Evolutionary conservation across 306 rosid species (phyloP), one percentile per base, ranked within the genome.

Genomic region (Quercus robur): DNA sequence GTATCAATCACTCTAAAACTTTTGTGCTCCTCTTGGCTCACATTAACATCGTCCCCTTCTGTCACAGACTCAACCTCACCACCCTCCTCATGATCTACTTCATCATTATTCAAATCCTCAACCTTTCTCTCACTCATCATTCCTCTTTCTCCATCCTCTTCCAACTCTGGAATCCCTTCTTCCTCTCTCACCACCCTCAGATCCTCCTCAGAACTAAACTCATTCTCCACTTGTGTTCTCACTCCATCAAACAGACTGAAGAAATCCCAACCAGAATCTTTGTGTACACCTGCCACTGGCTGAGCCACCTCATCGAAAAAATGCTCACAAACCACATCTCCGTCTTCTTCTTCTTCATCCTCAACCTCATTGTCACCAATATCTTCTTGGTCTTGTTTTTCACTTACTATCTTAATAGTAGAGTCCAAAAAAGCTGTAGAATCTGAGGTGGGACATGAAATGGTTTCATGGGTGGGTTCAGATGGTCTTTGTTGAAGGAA

Each of bases 91-190:
- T 78, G 41, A 75, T 84, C 86, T 11, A 3, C 75, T 31, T 70
- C 87, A 64, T 70, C 84, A 15, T 78, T 83, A 62, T 86, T 91
- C 46, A 84, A 91, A 76, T 68, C 81, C 80, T 59, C 82, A 31
- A 56, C 75, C 25, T 76, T 54, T 75, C 87, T 83, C 81, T 21
- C 63, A 80, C 84, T 73, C 75, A 11, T 59, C 73, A 4, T 59
- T 23, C 26, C 89, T 56, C 88, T 83, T 74, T 81, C 88, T 14
- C 78, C 91, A 75, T 85, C 97, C 81, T 94, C 99, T 80, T 93
- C 98, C 1, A 94, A 84, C 85, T 94, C 98, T 11, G 98, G 97
- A 81, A 94, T 94, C 81, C 98, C 98, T 80, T 94, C 98, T 78
- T 94, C 92, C 81, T 92, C 94, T 81, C 97, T 94, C 88, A 94